Conservation (phyloP, 1,284 basidiomycete genomes). For the Cyathus pygmaeus region DNA sequence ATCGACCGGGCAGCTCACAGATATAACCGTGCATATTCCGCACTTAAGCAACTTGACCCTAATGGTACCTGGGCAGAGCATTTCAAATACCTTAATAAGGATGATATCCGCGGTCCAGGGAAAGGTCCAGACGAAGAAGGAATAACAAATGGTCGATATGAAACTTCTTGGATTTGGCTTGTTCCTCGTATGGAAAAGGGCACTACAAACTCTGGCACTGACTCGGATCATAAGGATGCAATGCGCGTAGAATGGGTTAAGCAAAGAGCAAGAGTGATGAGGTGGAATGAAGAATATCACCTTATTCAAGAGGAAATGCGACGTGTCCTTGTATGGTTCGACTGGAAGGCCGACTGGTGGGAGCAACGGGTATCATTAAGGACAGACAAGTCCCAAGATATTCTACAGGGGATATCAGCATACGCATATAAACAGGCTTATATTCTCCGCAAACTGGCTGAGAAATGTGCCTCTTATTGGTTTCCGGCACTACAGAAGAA, state of each 20-base stretch:
- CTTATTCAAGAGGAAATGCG: slow-evolving; percentile 7
- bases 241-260: slow-evolving; percentile 12
- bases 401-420: too few relatives aligned
- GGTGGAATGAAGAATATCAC: background rate
- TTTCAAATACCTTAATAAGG: too few relatives aligned
- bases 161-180: background rate
- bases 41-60: too few relatives aligned
- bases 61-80: too few relatives aligned
- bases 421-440: too few relatives aligned
- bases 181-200: background rate
- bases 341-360: slow-evolving; percentile 2
- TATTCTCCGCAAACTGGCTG: too few relatives aligned
- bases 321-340: background rate
- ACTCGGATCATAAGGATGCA: slow-evolving; percentile 2
- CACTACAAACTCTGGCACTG: background rate
- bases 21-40: too few relatives aligned
- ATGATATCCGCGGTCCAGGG: background rate
- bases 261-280: background rate
- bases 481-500: too few relatives aligned
- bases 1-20: background rate
- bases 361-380: too few relatives aligned
- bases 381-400: too few relatives aligned
- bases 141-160: background rate
- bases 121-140: background rate
- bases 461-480: too few relatives aligned